Evolutionary conservation across 2,329 filamentous ascomycete genomes (phyloP), one percentile per base, ranked within the genome.

Genomic region (Colletotrichum salicis): DNA sequence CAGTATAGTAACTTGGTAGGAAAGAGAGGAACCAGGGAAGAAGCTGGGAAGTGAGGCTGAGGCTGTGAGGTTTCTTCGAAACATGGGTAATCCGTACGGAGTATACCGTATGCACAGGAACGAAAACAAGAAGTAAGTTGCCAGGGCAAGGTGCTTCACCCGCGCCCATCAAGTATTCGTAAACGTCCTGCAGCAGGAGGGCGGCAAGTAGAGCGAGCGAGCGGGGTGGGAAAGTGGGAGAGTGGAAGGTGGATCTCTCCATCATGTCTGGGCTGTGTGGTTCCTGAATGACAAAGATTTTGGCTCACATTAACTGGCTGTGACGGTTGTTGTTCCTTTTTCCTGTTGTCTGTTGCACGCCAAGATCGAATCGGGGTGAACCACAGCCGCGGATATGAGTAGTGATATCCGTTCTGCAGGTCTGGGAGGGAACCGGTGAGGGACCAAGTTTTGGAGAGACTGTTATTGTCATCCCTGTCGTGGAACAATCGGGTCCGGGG

Each of bases 351-450:
- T 57, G 29, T 33, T 56, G 51, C 55, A 61, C 35, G 31, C 37
- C 51, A 22, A 31, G 57, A 70, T 70, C 63, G 29, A 57, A 70
- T 67, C 67, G 67, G 51, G n/a, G 35, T 62, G 67, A 67, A 61
- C 67, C 63, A 57, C 35, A 70, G 37, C 57, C 29, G 51, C 63
- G 68, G 68, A 61, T 70, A 37, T 70, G 63, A 70, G 37, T 61
- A 70, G 37, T 70, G 63, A 70, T 67, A 57, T 62, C 51, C 63
- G 51, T 70, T 19, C 35, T 33, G 35, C 51, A 70, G 22, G 64
- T 41, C 48, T 56, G n/a, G 12, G 37, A 19, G n/a, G 12, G 37
- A 19, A 19, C 48, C 64, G 29, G 12, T 33, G 22, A 45, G 45
- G 41, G 35, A 58, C 41, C 4, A 58, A 6, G 12, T 24, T 29